These are phyloP conservation scores for Fusarium setosum DNA, from an alignment of 2,329 filamentous ascomycete species.

Conservation along the genomic window DNA sequence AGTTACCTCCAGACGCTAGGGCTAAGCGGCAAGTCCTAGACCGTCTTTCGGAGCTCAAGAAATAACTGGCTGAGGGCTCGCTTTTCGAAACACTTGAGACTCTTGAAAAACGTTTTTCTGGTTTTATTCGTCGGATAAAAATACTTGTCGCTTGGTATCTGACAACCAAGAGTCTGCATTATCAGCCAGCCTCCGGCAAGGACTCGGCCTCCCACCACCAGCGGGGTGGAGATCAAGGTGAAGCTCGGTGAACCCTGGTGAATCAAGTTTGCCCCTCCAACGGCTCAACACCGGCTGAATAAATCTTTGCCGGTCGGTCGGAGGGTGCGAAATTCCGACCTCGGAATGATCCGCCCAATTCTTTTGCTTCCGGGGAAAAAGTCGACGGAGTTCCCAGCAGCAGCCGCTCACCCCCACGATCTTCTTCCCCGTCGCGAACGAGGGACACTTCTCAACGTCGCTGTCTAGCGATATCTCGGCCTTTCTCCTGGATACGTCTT, in stretches of 20 bases:
- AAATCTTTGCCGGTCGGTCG: conserved; percentile 33
- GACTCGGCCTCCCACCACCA: neutral
- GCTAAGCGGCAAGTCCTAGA: neutral
- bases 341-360: conserved; percentile 42
- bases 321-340: conserved; percentile 45
- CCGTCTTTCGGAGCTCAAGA: neutral
- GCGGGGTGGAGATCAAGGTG: conserved; percentile 18
- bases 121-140: neutral
- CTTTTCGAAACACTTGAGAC: neutral
- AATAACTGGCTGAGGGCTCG: neutral
- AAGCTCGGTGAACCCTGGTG: conserved; percentile 14
- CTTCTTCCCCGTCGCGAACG: conserved; percentile 37
- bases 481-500: conserved; percentile 4
- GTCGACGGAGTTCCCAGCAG: conserved; percentile 31
- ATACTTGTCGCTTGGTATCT: neutral
- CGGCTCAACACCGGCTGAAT: conserved; percentile 43
- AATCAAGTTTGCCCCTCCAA: neutral
- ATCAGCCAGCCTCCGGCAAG: conserved; percentile 1
- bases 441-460: conserved; percentile 40
- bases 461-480: conserved; percentile 28
- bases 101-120: neutral
- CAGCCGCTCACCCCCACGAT: conserved; percentile 36
- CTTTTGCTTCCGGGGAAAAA: conserved; percentile 42
- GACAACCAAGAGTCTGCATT: neutral
- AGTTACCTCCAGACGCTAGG: neutral